Conservation (phyloP, 805 yeast species). For the Metschnikowia rubicola region DNA sequence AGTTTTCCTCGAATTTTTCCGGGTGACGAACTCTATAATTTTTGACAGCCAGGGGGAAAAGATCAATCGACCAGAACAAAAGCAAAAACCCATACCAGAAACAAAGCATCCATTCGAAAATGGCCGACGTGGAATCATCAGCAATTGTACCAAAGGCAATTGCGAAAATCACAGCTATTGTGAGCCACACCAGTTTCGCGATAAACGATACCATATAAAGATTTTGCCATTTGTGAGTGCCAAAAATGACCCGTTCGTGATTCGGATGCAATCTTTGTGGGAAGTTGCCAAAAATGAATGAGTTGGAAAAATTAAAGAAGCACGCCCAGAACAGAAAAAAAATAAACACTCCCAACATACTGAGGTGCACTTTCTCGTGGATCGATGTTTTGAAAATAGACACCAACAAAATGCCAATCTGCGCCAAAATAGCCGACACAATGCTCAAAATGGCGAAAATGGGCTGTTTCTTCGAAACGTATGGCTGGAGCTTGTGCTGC, state of each 20-base stretch:
- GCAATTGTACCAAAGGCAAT: constrained; percentile 53
- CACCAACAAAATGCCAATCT: constrained; percentile 70
- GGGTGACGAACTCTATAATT: constrained; percentile 29
- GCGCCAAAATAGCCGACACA: constrained; percentile 53
- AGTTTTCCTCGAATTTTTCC: constrained; percentile 17
- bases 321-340: constrained; percentile 55
- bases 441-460: constrained; percentile 39
- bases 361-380: constrained; percentile 54
- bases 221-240: constrained; percentile 34
- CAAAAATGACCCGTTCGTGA: constrained; percentile 39
- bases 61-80: constrained; percentile 62
- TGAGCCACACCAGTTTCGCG: constrained; percentile 62
- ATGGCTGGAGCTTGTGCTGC: constrained; percentile 52
- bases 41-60: constrained; percentile 56
- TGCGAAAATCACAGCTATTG: constrained; percentile 65
- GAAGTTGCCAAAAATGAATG: constrained; percentile 37
- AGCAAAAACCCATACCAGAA: constrained; percentile 77
- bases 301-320: constrained; percentile 33
- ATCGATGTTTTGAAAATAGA: constrained; percentile 65
- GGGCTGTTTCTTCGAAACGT: constrained; percentile 40
- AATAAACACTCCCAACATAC: constrained; percentile 74
- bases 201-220: constrained; percentile 46
- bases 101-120: constrained; percentile 81
- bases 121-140: constrained; percentile 47
- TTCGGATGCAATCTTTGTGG: constrained; percentile 36